Evolutionary conservation across 2,329 filamentous ascomycete species (phyloP).

Genomic region (Botryotinia calthae): DNA sequence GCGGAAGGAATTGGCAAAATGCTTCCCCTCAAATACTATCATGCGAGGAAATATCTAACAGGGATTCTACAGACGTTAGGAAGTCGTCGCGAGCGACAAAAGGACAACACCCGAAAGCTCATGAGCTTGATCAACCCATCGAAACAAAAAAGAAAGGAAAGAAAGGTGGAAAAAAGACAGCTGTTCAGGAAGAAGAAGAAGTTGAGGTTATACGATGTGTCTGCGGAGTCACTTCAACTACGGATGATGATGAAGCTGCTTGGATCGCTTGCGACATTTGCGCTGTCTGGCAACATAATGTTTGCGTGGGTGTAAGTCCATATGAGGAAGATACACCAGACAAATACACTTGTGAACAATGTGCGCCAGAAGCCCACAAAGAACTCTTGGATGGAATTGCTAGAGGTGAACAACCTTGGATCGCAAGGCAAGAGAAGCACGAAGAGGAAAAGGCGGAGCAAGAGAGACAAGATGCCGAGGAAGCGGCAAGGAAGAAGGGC

Average conservation of each 20-base stretch:
- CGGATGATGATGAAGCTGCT: slow-evolving; percentile 80
- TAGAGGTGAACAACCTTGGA: slow-evolving; percentile 84
- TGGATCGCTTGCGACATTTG: slow-evolving; percentile 97
- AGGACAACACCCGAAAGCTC: slow-evolving; percentile 88
- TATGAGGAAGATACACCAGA: slow-evolving; percentile 74
- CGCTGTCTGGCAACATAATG: slow-evolving; percentile 94
- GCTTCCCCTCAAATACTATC: background rate
- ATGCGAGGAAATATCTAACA: slow-evolving; percentile 29
- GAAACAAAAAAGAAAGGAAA: slow-evolving; percentile 50
- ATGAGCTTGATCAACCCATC: slow-evolving; percentile 63
- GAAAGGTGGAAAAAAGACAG: slow-evolving; percentile 54
- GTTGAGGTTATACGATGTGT: slow-evolving; percentile 80
- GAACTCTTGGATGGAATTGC: slow-evolving; percentile 75
- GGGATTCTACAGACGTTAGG: slow-evolving; percentile 50
- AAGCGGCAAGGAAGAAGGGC: slow-evolving; percentile 46
- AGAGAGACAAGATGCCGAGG: slow-evolving; percentile 48
- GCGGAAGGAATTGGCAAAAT: slow-evolving; percentile 5
- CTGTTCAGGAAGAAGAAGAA: slow-evolving; percentile 47
- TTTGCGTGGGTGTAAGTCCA: slow-evolving; percentile 83
- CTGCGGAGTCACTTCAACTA: slow-evolving; percentile 82
- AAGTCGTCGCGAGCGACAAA: slow-evolving; percentile 93
- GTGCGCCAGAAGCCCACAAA: slow-evolving; percentile 75
- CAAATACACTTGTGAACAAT: slow-evolving; percentile 90
- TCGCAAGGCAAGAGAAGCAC: slow-evolving; percentile 60
- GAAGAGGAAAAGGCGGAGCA: slow-evolving; percentile 58